Evolutionary conservation across 2,329 filamentous ascomycete species (phyloP).

Genomic region (Teratosphaeria gauchensis): DNA sequence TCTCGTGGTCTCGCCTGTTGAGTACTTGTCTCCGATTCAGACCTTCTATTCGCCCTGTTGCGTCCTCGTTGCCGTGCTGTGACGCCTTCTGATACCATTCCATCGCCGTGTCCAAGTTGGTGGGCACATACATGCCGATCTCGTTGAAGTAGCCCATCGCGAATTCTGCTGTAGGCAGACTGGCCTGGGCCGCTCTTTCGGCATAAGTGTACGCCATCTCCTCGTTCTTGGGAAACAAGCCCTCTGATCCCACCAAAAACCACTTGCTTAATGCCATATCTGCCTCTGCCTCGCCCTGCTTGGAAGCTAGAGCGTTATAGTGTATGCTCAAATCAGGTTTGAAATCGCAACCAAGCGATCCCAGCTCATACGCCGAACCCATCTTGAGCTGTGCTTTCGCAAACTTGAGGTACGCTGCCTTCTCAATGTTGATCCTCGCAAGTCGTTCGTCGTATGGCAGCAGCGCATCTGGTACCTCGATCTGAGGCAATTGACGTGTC

Average conservation of each 20-base stretch:
- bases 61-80: constrained; percentile 86
- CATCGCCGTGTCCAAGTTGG: constrained; percentile 70
- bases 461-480: constrained; percentile 63
- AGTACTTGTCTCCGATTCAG: constrained; percentile 67
- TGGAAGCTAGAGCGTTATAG: constrained; percentile 87
- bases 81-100: constrained; percentile 87
- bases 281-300: constrained; percentile 86
- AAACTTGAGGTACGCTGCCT: constrained; percentile 91
- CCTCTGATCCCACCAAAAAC: constrained; percentile 94
- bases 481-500: constrained; percentile 81
- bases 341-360: constrained; percentile 88
- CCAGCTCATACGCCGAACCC: constrained; percentile 90
- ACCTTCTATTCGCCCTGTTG: constrained; percentile 68
- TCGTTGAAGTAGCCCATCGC: constrained; percentile 96
- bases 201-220: constrained; percentile 87
- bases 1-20: constrained; percentile 86
- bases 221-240: constrained; percentile 90
- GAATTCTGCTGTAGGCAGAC: constrained; percentile 85
- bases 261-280: constrained; percentile 96
- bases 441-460: constrained; percentile 62
- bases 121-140: constrained; percentile 84
- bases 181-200: constrained; percentile 69
- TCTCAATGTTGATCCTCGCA: constrained; percentile 84
- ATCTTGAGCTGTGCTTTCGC: constrained; percentile 95
- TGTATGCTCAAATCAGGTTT: constrained; percentile 86